Conservation (phyloP, 108 stramenopile genomes). For the Phaeodactylum tricornutum region DNA sequence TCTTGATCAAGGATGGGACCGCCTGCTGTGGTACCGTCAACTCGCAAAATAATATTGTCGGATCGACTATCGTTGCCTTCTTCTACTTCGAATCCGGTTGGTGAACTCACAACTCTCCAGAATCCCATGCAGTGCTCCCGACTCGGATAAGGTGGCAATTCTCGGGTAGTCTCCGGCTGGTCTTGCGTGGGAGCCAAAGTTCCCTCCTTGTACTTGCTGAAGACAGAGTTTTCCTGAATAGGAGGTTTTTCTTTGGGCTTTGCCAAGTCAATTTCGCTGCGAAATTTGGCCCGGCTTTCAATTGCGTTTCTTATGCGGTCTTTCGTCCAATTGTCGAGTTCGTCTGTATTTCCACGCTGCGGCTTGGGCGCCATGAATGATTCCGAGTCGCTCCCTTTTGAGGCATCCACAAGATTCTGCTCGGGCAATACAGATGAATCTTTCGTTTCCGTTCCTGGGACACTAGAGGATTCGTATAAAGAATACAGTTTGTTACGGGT, state of each 20-base stretch:
- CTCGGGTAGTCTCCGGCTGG: constrained; percentile 11
- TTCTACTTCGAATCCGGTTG: constrained; percentile 33
- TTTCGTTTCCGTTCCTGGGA: no score
- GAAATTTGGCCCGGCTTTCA: constrained; percentile 3
- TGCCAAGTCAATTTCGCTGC: constrained; percentile 8
- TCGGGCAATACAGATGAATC: no score
- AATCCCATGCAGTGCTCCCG: constrained; percentile 57
- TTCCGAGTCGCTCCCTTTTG: neutral
- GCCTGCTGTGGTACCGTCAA: constrained; percentile 67
- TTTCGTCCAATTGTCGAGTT: constrained; percentile 3
- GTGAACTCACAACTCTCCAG: constrained; percentile 61
- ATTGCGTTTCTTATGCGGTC: constrained; percentile 6
- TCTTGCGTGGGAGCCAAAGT: constrained; percentile 10
- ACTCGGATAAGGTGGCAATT: constrained; percentile 51
- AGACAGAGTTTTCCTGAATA: constrained; percentile 67
- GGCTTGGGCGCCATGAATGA: no score
- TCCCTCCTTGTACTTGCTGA: constrained; percentile 39
- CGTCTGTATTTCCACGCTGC: neutral
- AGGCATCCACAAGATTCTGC: neutral
- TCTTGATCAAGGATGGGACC: constrained; percentile 65
- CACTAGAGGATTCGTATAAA: constrained; percentile 6
- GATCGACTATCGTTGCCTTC: constrained; percentile 18
- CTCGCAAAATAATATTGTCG: constrained; percentile 61
- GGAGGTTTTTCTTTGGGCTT: constrained; percentile 10
- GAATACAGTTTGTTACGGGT: constrained; percentile 22